Conservation (phyloP, 2,329 filamentous ascomycete species). For the Bipolaris victoriae region DNA sequence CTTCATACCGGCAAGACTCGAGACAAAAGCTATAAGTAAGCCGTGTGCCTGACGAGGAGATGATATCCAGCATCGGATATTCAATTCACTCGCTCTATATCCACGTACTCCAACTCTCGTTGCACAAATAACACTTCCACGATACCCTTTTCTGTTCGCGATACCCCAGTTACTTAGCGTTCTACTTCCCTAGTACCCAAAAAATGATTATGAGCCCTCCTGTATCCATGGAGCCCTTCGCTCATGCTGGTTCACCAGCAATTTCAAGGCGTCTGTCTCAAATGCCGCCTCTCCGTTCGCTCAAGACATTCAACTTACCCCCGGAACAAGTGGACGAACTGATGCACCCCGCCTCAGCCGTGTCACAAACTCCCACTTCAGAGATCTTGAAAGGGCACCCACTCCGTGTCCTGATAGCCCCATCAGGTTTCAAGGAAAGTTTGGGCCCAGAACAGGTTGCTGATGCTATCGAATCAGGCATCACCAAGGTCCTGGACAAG, state of each 20-base stretch:
- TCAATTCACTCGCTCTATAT: conserved; percentile 15
- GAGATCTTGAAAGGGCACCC: conserved; percentile 29
- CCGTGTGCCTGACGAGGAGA: conserved; percentile 14
- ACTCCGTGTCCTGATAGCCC: conserved; percentile 55
- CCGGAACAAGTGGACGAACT: conserved; percentile 25
- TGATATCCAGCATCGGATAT: conserved; percentile 12
- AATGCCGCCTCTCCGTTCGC: conserved; percentile 25
- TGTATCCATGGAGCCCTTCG: conserved; percentile 6
- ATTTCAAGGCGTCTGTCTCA: conserved; percentile 15
- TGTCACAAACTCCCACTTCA: conserved; percentile 28
- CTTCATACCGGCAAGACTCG: conserved; percentile 1
- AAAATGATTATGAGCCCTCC: conserved; percentile 24
- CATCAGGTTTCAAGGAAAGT: conserved; percentile 62
- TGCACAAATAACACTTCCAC: background rate
- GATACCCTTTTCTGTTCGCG: background rate
- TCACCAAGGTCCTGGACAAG: conserved; percentile 51
- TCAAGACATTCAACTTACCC: conserved; percentile 33
- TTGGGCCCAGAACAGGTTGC: conserved; percentile 58
- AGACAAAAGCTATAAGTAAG: conserved; percentile 23
- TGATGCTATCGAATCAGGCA: conserved; percentile 58
- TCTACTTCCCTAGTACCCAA: background rate
- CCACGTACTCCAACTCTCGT: conserved; percentile 1
- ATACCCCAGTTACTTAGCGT: background rate
- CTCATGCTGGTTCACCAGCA: conserved; percentile 9
- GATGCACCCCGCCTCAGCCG: conserved; percentile 24